Evolutionary conservation across 2,329 filamentous ascomycete species (phyloP).

Genomic region (Decorospora gaudefroyi): DNA sequence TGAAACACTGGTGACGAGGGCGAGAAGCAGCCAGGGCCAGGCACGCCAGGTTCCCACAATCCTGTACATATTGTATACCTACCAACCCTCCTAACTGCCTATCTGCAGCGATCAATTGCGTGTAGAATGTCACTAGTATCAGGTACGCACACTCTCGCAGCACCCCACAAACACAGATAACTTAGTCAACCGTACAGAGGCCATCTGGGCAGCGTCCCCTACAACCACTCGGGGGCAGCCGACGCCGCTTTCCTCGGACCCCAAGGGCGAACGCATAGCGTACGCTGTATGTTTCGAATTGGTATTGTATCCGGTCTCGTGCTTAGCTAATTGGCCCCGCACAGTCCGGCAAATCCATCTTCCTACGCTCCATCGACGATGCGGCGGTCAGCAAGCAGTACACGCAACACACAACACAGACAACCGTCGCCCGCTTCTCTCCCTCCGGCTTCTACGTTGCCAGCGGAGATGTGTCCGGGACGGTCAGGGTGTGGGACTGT

Average conservation of each 20-base stretch:
- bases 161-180: neutral
- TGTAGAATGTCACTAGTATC: constrained; percentile 25
- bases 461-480: constrained; percentile 82
- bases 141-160: constrained; percentile 15
- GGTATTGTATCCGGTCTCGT: neutral
- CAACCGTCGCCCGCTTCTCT: constrained; percentile 90
- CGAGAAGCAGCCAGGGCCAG: constrained; percentile 30
- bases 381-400: constrained; percentile 86
- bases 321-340: constrained; percentile 9
- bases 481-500: constrained; percentile 88
- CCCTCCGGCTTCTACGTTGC: constrained; percentile 95
- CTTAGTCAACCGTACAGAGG: constrained; percentile 53
- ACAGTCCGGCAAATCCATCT: constrained; percentile 94
- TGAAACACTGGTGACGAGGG: constrained; percentile 16
- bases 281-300: constrained; percentile 71
- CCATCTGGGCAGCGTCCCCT: constrained; percentile 83
- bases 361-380: constrained; percentile 91
- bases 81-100: neutral
- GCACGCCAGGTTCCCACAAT: constrained; percentile 7
- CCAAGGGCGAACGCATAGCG: constrained; percentile 87
- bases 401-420: constrained; percentile 83
- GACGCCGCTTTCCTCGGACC: constrained; percentile 83
- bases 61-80: too few relatives aligned
- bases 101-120: neutral
- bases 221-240: constrained; percentile 82